Evolutionary conservation across 2,329 filamentous ascomycete species (phyloP), one percentile per base, ranked within the genome.

Genomic region (Calonectria pseudoreteaudii): DNA sequence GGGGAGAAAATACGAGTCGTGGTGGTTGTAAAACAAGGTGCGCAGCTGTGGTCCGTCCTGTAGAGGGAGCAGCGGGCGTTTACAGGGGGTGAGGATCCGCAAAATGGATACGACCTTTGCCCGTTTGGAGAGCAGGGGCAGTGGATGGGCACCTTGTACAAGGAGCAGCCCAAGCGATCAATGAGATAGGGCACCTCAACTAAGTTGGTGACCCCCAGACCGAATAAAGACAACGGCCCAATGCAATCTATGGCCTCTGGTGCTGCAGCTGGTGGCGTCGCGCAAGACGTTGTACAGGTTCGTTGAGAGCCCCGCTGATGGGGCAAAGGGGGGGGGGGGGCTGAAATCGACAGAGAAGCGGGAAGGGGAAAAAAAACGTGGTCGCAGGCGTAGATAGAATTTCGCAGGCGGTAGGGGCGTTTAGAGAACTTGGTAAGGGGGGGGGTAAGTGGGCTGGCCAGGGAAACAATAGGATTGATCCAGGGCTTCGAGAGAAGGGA

Each of bases 71-170:
- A 30, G 38, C 38, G 34, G 38, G 66, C 38, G 36, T 71, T 76
- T 71, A 30, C 71, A 78, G 74, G 70, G 67, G 71, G 74, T 72
- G 75, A 50, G 78, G 75, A 70, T 76, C 74, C 67, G 74, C 70
- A 80, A 75, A 77, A 77, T 80, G 77, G 76, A 78, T 72, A 80
- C 71, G 60, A 70, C 60, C 60, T 41, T 62, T 70, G 66, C 62
- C 70, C 58, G 58, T 74, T 74, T 28, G 31, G 38, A 47, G 52
- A 56, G 30, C 60, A 64, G 64, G 68, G 68, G 68, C 28, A 38
- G 9, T 52, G 34, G 60, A 13, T 38, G 34, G 41, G 44, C 44
- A 47, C 60, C 60, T 65, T 62, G 56, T 28, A 38, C 56, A 26
- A 62, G 56, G 23, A 62, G 56, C 23, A 31, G 30, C 52, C 52